Evolutionary conservation across 768 basidiomycete genomes (phyloP).

Genomic region (Rhodocollybia butyracea): DNA sequence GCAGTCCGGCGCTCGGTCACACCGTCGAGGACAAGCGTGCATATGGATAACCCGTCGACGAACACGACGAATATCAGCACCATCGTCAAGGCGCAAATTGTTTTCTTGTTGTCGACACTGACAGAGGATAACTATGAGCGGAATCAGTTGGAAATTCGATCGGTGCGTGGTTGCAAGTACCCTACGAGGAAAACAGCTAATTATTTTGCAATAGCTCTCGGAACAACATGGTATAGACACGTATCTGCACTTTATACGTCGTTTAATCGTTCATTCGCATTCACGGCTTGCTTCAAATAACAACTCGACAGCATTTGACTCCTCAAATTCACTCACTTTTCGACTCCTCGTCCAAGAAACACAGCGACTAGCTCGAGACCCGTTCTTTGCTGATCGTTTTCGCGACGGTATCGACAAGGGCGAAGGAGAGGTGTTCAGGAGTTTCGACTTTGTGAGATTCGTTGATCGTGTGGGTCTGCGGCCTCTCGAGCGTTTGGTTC

Average conservation of each 20-base stretch:
- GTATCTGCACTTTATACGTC: slow-evolving; percentile 95
- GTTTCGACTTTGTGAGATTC: slow-evolving; percentile 82
- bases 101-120: slow-evolving; percentile 92
- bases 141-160: slow-evolving; percentile 92
- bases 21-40: slow-evolving; percentile 70
- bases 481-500: slow-evolving; percentile 74
- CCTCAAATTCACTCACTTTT: slow-evolving; percentile 77
- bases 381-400: slow-evolving; percentile 86
- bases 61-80: slow-evolving; percentile 83
- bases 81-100: slow-evolving; percentile 96
- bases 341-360: slow-evolving; percentile 86
- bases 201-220: slow-evolving; percentile 61
- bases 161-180: slow-evolving; percentile 52
- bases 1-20: slow-evolving; percentile 70
- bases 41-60: slow-evolving; percentile 76
- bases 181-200: slow-evolving; percentile 2
- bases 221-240: slow-evolving; percentile 97
- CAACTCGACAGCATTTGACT: slow-evolving; percentile 64
- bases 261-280: slow-evolving; percentile 88
- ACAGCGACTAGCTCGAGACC: slow-evolving; percentile 86
- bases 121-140: slow-evolving; percentile 97
- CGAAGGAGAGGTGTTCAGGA: slow-evolving; percentile 78
- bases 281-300: slow-evolving; percentile 58
- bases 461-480: slow-evolving; percentile 78
- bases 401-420: slow-evolving; percentile 87